These are phyloP conservation scores for Claviceps sp. DNA, from an alignment of 2,329 filamentous ascomycete genomes.

Conservation along the genomic window DNA sequence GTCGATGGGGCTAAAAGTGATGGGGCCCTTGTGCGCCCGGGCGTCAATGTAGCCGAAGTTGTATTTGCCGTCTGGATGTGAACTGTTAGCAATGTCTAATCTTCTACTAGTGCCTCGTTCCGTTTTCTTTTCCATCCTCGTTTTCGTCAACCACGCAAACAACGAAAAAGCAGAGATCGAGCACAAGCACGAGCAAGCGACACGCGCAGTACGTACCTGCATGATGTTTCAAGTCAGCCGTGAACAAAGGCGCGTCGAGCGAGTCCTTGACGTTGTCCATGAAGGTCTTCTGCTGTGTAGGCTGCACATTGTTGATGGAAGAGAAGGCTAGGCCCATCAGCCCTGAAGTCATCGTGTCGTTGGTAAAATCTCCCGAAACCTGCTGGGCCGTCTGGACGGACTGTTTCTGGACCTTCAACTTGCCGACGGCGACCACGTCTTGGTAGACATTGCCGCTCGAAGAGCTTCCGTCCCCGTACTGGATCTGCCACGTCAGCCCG, in stretches of 20 bases:
- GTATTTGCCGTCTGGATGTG: conserved; percentile 42
- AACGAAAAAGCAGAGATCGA: too few species aligned
- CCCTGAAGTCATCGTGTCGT: conserved; percentile 26
- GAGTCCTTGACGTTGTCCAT: conserved; percentile 19
- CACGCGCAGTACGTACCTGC: conserved; percentile 9
- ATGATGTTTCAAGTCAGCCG: conserved; percentile 49
- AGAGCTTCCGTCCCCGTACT: conserved; percentile 29
- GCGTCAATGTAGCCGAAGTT: conserved; percentile 61
- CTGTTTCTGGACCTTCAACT: conserved; percentile 24
- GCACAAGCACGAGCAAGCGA: too few species aligned
- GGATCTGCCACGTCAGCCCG: conserved; percentile 28
- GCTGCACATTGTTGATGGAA: conserved; percentile 27
- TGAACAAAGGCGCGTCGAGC: conserved; percentile 38
- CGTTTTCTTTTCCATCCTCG: too few species aligned
- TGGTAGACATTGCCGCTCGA: conserved; percentile 30
- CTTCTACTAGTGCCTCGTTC: too few species aligned
- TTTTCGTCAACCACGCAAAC: too few species aligned
- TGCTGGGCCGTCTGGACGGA: conserved; percentile 29
- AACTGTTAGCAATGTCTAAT: neutral
- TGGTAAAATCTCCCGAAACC: conserved; percentile 27
- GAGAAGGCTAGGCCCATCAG: conserved; percentile 31
- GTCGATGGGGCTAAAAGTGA: conserved; percentile 51
- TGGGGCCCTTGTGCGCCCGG: conserved; percentile 46
- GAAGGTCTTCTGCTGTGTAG: conserved; percentile 29
- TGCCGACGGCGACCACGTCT: conserved; percentile 29